Base-by-base conservation (phyloP, 805 yeast genomes). In the Danielia reshetovae region DNA sequence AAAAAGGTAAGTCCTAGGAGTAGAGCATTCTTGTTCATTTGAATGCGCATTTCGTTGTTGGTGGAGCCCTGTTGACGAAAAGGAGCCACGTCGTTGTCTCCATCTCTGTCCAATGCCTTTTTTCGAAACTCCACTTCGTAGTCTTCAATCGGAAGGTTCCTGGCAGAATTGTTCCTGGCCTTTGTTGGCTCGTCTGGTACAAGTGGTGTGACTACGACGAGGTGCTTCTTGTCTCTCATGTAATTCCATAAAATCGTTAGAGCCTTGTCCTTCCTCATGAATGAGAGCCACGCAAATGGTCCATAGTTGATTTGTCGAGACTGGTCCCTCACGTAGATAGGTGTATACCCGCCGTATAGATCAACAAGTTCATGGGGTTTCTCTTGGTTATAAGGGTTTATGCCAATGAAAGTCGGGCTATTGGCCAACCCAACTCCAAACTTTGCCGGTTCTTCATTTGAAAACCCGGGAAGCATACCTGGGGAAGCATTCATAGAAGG, bases 201-300 rank as follows among this genome's bases (percentile, higher is more conserved):
- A 7, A 18, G 17, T 10, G 19, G 35, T 10, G 27, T 17, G 10
- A 29, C 18, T 1, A 25, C 23, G 14, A 30, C 31, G 15, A 4
- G 2, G 5, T 13, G 32, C 3, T 12, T 13, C 17, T 25, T 18
- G 5, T 24, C 27, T 8, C 21, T 33, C n/a, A 42, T 24, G 22
- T 27, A 40, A 5, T 25, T 34, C 45, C 45, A 42, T 6, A 47
- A 16, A 2, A 24, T 18, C 7, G 13, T 21, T 26, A 53, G 32
- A 1, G 44, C 55, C 3, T 57, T 59, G 52, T 78, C 84, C 42
- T 65, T 74, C 35, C 65, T 63, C 34, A 76, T 52, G 17, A 72
- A 37, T 0, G 81, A 54, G 4, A 70, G 43, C 70, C 77, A 70
- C 1, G 79, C 53, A 23, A 75, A 60, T 0, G 81, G 77, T 1